These are phyloP conservation scores for Eucalyptus fibrosa DNA, from an alignment of 345 rosid species.

Conservation along the genomic window DNA sequence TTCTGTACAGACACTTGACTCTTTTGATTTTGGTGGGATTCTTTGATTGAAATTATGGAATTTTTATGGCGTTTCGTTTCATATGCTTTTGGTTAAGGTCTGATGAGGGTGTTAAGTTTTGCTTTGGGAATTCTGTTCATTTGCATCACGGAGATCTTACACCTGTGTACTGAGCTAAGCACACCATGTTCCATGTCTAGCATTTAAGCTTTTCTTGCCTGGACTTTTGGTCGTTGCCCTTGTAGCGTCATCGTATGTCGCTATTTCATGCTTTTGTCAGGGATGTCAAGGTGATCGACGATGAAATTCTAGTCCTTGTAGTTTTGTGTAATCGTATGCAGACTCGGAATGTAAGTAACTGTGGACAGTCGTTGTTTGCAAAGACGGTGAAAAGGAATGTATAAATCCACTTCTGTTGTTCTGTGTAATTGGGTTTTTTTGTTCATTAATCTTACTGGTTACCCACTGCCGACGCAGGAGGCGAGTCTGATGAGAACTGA, in stretches of 20 bases:
- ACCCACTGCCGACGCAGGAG: background rate
- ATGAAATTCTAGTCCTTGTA: background rate
- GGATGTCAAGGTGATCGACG: background rate
- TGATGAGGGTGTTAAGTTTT: background rate
- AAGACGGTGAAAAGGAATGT: background rate
- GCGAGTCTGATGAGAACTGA: background rate
- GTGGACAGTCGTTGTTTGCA: background rate
- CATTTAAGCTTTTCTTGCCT: background rate
- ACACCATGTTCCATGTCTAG: background rate
- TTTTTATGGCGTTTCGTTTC: background rate
- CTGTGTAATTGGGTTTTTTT: background rate
- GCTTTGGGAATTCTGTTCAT: background rate
- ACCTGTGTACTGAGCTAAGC: background rate
- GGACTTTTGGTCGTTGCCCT: background rate
- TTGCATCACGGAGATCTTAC: background rate
- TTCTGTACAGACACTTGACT: background rate
- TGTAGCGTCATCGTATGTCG: background rate
- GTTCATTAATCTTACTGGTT: background rate
- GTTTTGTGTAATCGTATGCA: background rate
- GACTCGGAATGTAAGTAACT: background rate
- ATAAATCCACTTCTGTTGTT: background rate
- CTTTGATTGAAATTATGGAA: background rate
- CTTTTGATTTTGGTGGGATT: background rate
- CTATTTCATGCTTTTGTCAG: background rate
- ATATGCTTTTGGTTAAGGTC: background rate